Evolutionary conservation across 2,329 filamentous ascomycete species (phyloP), one percentile per base, ranked within the genome.

Genomic region (Leptographium galeiforme): DNA sequence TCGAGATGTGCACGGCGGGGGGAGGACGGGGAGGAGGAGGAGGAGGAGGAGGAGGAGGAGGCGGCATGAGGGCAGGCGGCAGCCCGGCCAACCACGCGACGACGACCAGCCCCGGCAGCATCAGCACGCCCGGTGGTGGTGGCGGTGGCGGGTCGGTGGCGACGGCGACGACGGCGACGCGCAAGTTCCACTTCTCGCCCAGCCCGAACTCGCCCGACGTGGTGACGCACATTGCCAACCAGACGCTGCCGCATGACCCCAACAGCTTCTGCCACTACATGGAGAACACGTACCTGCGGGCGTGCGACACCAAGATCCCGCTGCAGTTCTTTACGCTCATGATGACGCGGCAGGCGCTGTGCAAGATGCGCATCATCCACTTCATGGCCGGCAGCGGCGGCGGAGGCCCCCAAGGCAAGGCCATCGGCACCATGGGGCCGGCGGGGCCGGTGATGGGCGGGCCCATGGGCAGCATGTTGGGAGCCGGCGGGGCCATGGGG

Each of bases 301-400:
- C 74, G 49, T 82, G 78, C 59, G 77, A 82, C 57, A 67, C 72
- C 40, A 78, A 77, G 60, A 76, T 81, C 10, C 78, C 79, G 1
- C 63, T 81, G 13, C 78, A 82, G 57, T 74, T 76, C 57, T 79
- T 81, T 59, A 79, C 78, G 1, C 63, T 79, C 41, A 70, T 78
- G 55, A 79, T 80, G 71, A 78, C 76, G 8, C 71, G 76, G 10
- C 72, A 75, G 53, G 70, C 70, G 10, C 68, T 82, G 16, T 78
- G 73, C 64, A 79, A 79, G 63, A 70, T 78, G 64, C 78, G 76
- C 54, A 70, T 79, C 56, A 68, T 76, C 48, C 71, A 71, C 50
- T 78, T 78, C 50, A 70, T 81, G 33, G 50, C 71, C 70, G 71
- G 72, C 50, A 64, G 40, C 8, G 19, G 43, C 18, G 43, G 43